Base-by-base conservation (phyloP, 768 basidiomycete genomes). In the Termitomyces sp. region DNA sequence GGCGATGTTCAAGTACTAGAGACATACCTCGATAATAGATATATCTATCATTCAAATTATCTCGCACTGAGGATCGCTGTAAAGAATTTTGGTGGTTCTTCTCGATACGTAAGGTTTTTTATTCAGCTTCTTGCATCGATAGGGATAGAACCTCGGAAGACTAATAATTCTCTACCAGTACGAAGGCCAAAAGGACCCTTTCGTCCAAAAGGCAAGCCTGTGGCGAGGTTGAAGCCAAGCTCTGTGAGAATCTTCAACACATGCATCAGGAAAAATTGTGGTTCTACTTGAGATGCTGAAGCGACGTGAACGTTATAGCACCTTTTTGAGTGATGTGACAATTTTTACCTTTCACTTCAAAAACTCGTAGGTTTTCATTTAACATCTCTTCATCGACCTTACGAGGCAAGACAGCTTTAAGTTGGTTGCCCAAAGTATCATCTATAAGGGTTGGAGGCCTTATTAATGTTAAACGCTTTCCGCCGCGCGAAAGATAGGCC, bases 221-320 rank as follows among this genome's bases (percentile, higher is more conserved):
- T 85, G 60, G 86, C 82, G 14, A 91, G 78, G 47, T 78, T 76
- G 67, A 80, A 91, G 11, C 84, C 80, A 54, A 82, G 69, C 21
- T 72, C 69, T 60, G 71, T 75, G 59, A 90, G 75, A 58, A 81
- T 79, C 61, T 83, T 82, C 23, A 90, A 71, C 21, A 86, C 75
- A 61, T 85, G 81, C 63, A 85, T 82, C 35, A 83, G 71, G 64
- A 89, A 85, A 19, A 80, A 66, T 40, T 78, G 71, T 30, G 80
- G 78, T 61, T 83, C 79, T 23, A 81, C 69, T 63, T 77, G 72
- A 23, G 72, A 61, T 48, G 66, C 80, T 79, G 44, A 25, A 65
- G 8, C 21, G 19, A 40, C 21, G 28, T 48, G 35, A 50, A 52
- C 37, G 51, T 30, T 40, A 54, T 30, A 16, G 16, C 17, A 35